phyloP scores from a whole-genome alignment of 345 rosid genomes.

The Murraya paniculata region DNA sequence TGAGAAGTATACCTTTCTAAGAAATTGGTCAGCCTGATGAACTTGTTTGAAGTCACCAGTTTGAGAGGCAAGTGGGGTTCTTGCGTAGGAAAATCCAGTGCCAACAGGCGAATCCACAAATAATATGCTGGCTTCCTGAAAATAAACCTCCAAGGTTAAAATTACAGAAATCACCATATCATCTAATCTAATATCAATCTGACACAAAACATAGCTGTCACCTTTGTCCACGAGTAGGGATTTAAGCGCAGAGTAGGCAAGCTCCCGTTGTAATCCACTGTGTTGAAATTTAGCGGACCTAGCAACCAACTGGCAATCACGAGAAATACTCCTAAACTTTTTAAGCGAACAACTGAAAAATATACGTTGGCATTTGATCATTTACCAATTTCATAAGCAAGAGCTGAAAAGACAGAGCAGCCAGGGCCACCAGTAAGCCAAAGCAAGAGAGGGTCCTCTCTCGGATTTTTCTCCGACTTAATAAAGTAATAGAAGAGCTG shows the following conservation, averaged over 20 bases:
- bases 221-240: conserved; percentile 74
- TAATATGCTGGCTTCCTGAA: conserved; percentile 60
- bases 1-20: conserved; percentile 42
- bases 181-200: background rate
- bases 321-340: background rate
- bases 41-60: conserved; percentile 51
- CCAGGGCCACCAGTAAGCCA: conserved; percentile 91
- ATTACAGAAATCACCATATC: background rate
- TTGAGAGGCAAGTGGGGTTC: conserved; percentile 27
- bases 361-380: too few relatives aligned
- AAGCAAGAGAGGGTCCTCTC: conserved; percentile 52
- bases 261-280: conserved; percentile 58
- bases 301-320: background rate
- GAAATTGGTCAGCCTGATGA: conserved; percentile 42
- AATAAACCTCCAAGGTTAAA: background rate
- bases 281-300: conserved; percentile 67
- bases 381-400: conserved; percentile 52
- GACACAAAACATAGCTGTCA: background rate
- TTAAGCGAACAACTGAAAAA: background rate
- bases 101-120: conserved; percentile 76
- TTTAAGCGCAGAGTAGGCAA: conserved; percentile 56
- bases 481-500: conserved; percentile 66
- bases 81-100: conserved; percentile 72
- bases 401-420: conserved; percentile 47
- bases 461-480: conserved; percentile 53